These are phyloP conservation scores for Cochliopodium minus DNA, from an alignment of 208 protist species.

Conservation along the genomic window DNA sequence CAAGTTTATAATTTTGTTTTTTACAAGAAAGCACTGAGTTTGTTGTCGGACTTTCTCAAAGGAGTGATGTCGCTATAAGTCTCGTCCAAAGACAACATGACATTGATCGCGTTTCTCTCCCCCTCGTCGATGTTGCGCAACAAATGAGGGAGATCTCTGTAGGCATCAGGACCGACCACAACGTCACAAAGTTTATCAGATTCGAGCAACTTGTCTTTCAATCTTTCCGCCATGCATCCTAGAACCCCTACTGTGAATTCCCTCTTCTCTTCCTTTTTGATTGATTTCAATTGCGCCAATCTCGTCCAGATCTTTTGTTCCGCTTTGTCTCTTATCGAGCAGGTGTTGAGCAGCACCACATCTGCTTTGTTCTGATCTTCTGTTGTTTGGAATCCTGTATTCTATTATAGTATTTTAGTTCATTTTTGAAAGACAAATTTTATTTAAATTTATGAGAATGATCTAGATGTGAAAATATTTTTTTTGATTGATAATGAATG, in stretches of 20 bases:
- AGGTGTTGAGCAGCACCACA: slow-evolving; percentile 58
- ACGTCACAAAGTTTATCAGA: slow-evolving; percentile 38
- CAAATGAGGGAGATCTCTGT: slow-evolving; percentile 46
- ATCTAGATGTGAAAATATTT: slow-evolving; percentile 2
- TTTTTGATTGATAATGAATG: slow-evolving; percentile 1
- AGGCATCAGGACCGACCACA: slow-evolving; percentile 51
- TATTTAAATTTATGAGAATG: not conserved
- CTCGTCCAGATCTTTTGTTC: slow-evolving; percentile 51
- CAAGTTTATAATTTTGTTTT: not conserved
- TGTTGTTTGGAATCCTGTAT: too few species aligned
- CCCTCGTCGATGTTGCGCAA: slow-evolving; percentile 19
- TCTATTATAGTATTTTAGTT: too few species aligned
- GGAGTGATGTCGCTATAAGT: slow-evolving; percentile 59
- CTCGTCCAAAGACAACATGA: slow-evolving; percentile 48
- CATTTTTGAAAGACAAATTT: too few species aligned
- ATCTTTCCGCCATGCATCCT: slow-evolving; percentile 59
- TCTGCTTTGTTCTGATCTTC: too few species aligned
- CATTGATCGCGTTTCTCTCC: slow-evolving; percentile 33
- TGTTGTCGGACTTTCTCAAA: slow-evolving; percentile 18
- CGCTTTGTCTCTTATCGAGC: slow-evolving; percentile 53
- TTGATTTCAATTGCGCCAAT: slow-evolving; percentile 23
- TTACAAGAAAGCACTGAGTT: not conserved
- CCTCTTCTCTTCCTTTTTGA: slow-evolving; percentile 17
- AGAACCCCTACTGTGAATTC: slow-evolving; percentile 20
- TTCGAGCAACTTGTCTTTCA: slow-evolving; percentile 48